Evolutionary conservation across 441 rosid species (phyloP).

Genomic region (Pelargonium fulgidum): DNA sequence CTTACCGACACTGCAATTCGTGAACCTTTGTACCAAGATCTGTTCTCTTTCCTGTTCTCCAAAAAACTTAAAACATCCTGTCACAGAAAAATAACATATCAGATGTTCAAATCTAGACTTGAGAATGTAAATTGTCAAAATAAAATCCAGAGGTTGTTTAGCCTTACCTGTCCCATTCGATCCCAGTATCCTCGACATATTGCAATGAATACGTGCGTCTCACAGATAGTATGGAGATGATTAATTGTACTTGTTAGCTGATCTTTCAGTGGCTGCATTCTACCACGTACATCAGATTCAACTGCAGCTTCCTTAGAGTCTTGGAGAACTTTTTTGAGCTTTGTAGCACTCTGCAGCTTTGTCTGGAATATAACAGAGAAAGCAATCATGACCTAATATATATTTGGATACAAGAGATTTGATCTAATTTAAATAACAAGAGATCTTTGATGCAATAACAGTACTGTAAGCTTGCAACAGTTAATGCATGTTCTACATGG

Average conservation of each 20-base stretch:
- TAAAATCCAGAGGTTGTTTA: not conserved
- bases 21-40: conserved; percentile 98
- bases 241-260: conserved; percentile 67
- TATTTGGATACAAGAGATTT: not conserved
- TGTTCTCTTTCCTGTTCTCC: conserved; percentile 92
- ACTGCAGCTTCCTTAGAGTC: conserved; percentile 78
- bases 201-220: conserved; percentile 71
- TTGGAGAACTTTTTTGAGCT: conserved; percentile 86
- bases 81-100: conserved; percentile 9
- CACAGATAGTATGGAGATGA: conserved; percentile 70
- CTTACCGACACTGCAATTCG: conserved; percentile 79
- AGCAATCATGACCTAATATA: conserved; percentile 7
- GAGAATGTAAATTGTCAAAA: not conserved
- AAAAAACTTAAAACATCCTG: conserved; percentile 83
- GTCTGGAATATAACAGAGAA: conserved; percentile 35
- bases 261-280: conserved; percentile 81
- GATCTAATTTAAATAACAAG: not conserved
- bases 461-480: not conserved
- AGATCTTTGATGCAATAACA: not conserved
- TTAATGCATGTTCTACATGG: not conserved
- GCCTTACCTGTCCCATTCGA: conserved; percentile 81
- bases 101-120: not conserved
- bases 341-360: conserved; percentile 68
- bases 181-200: conserved; percentile 94
- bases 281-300: conserved; percentile 67